These are phyloP conservation scores for Didymosphaeria variabile DNA, from an alignment of 2,329 filamentous ascomycete species.

Conservation along the genomic window DNA sequence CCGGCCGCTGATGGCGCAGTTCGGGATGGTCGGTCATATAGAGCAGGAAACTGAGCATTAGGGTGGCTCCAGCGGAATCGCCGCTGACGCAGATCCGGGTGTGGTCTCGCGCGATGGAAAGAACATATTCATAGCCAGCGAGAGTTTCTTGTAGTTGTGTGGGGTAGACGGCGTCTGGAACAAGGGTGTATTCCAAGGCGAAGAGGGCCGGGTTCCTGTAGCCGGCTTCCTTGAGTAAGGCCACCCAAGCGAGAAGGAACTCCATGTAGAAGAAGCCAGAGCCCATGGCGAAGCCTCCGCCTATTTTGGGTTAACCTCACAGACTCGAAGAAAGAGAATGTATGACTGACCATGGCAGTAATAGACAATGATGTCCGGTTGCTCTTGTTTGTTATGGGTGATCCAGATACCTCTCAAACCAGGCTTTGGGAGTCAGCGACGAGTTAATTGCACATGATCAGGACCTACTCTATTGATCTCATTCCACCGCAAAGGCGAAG, in stretches of 20 bases:
- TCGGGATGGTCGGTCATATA: conserved; percentile 64
- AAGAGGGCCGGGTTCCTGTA: conserved; percentile 82
- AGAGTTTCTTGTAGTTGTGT: conserved; percentile 75
- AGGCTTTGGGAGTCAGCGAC: conserved; percentile 41
- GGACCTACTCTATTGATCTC: conserved; percentile 63
- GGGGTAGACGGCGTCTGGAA: conserved; percentile 77
- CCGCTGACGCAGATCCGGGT: conserved; percentile 75
- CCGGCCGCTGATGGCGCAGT: conserved; percentile 59
- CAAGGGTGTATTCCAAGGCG: conserved; percentile 80
- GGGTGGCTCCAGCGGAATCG: conserved; percentile 80
- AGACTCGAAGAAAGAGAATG: neutral
- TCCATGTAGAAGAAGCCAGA: conserved; percentile 83
- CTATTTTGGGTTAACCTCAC: conserved; percentile 50
- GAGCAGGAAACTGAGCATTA: conserved; percentile 77
- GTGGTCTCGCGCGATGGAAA: conserved; percentile 66
- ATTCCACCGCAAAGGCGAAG: conserved; percentile 70
- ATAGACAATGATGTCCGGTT: conserved; percentile 81
- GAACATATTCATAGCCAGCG: conserved; percentile 74
- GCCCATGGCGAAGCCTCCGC: conserved; percentile 85
- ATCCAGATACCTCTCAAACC: conserved; percentile 75
- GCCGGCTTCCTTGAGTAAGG: conserved; percentile 69
- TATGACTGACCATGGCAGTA: conserved; percentile 74
- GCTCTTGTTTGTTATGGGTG: conserved; percentile 64
- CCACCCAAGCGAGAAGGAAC: conserved; percentile 77
- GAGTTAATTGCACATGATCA: conserved; percentile 12